Base-by-base conservation (phyloP, 352 stramenopile species). In the Phytophthora constricta region DNA sequence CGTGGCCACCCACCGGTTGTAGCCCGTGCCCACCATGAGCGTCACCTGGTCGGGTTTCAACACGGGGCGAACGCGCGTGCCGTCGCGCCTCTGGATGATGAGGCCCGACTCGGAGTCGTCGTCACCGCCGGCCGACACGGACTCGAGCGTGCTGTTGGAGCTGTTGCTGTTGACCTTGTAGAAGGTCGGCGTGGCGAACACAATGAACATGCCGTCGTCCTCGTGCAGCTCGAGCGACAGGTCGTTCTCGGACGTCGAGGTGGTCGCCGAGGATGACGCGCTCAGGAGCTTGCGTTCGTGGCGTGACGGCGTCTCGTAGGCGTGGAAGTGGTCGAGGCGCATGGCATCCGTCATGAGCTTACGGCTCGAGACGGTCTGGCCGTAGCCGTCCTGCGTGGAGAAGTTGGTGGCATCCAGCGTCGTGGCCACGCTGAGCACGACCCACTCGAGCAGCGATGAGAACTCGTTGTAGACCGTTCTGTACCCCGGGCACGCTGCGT, bases 271-370 rank as follows among this genome's bases (percentile, higher is more conserved):
- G 10, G 60, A 55, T 10, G n/a, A 22, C 27, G 41, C 17, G 33
- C 33, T 65, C 48, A 27, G 17, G 28, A 72, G 62, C 48, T 54
- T 64, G 34, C 62, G 62, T n/a, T 72, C 62, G 11, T 66, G 47
- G 16, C 51, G 22, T 34, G 68, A 72, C 1, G 75, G 47, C 42
- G 65, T 41, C 49, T 88, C 68, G 68, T 90, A 90, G 17, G 77
- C 76, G 50, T 90, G 82, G 57, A 86, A 89, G 52, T 90, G 80
- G 57, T 90, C 80, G 19, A 90, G 69, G 25, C 80, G 80, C 34
- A 88, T 65, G 17, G 80, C 82, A 20, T 87, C 76, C 11, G 58
- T 74, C 27, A 91, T 73, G 42, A 91, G 68, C 52, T 84, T 77
- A 31, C 80, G 80, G n/a, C 54, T 78, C 33, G 69, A 77, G 43